Conservation (phyloP, 306 rosid genomes). For the Glycine soja region DNA sequence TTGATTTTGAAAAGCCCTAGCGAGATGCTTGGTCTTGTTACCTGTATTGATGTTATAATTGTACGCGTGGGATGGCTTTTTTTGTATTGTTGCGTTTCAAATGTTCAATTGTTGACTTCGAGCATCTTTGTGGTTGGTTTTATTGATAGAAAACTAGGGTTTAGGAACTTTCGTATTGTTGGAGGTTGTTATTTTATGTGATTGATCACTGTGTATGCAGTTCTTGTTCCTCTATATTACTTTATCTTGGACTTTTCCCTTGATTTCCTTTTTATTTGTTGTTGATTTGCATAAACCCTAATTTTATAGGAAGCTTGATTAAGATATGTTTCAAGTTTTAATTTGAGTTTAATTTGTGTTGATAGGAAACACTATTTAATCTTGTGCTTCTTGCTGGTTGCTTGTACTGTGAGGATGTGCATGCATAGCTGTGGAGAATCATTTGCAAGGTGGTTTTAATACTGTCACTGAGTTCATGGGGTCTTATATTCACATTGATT, state of each 20-base stretch:
- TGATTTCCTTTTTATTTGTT: slow-evolving; percentile 40
- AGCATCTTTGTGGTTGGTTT: slow-evolving; percentile 36
- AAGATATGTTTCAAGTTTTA: slow-evolving; percentile 32
- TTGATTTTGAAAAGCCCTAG: slow-evolving; percentile 67
- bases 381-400: slow-evolving; percentile 43
- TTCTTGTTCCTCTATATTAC: slow-evolving; percentile 25
- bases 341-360: slow-evolving; percentile 36
- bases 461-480: slow-evolving; percentile 61
- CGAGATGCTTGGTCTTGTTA: slow-evolving; percentile 33
- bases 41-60: slow-evolving; percentile 31
- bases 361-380: slow-evolving; percentile 43
- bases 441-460: slow-evolving; percentile 47
- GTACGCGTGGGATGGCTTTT: slow-evolving; percentile 22
- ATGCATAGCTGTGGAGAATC: slow-evolving; percentile 51
- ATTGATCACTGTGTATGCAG: slow-evolving; percentile 35
- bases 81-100: slow-evolving; percentile 37
- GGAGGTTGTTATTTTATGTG: slow-evolving; percentile 65
- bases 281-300: slow-evolving; percentile 60
- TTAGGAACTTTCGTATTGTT: slow-evolving; percentile 47
- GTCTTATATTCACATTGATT: slow-evolving; percentile 74
- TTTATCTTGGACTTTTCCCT: slow-evolving; percentile 20
- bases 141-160: slow-evolving; percentile 67
- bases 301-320: slow-evolving; percentile 47
- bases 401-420: slow-evolving; percentile 54
- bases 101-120: slow-evolving; percentile 40